Evolutionary conservation across 352 stramenopile species (phyloP).

Genomic region (Phytophthora multivora): DNA sequence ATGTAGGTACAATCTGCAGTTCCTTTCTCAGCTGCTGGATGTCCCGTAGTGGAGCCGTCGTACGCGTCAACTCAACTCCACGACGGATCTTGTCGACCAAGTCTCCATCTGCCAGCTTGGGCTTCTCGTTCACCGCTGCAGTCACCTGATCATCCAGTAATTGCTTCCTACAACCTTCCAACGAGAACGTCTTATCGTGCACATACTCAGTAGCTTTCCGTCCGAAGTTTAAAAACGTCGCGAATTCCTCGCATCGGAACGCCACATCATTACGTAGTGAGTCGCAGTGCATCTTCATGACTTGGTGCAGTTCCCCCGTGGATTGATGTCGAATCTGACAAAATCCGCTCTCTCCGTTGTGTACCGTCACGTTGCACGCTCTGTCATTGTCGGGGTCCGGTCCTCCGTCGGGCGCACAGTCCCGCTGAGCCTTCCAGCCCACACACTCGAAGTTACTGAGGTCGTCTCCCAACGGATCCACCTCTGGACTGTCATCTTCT

Average conservation of each 20-base stretch:
- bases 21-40: constrained; percentile 12
- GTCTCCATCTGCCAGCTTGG: background rate
- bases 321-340: constrained; percentile 49
- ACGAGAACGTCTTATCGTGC: constrained; percentile 48
- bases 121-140: constrained; percentile 6
- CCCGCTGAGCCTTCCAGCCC: constrained; percentile 47
- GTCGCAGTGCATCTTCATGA: constrained; percentile 71
- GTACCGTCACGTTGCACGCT: constrained; percentile 43
- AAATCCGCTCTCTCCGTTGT: constrained; percentile 49
- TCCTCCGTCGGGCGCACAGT: constrained; percentile 47
- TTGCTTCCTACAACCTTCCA: constrained; percentile 29
- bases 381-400: constrained; percentile 37
- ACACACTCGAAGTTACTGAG: constrained; percentile 55
- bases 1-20: background rate
- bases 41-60: background rate
- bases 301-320: constrained; percentile 33
- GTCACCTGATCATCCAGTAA: constrained; percentile 38
- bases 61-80: constrained; percentile 12
- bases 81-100: constrained; percentile 26
- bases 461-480: constrained; percentile 14
- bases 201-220: constrained; percentile 44
- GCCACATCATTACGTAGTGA: constrained; percentile 45
- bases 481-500: constrained; percentile 8
- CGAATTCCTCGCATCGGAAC: constrained; percentile 54
- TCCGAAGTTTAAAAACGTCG: constrained; percentile 44